Conservation (phyloP, 73 alveolate genomes). For the Paramecium biaurelia region DNA sequence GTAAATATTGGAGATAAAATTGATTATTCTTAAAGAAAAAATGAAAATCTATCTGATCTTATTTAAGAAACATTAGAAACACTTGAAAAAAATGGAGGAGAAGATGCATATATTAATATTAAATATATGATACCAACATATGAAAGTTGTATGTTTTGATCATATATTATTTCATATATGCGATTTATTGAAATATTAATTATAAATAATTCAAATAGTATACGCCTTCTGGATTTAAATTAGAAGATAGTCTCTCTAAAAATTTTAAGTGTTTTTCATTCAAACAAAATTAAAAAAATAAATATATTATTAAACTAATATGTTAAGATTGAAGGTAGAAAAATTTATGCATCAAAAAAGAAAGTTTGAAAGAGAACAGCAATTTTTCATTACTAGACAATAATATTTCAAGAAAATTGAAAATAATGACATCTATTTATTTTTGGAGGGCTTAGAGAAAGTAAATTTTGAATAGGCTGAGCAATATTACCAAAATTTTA, state of each 20-base stretch:
- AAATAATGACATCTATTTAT: not conserved
- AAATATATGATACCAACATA: conserved; percentile 99
- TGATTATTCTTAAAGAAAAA: conserved; percentile 94
- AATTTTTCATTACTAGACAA: not conserved
- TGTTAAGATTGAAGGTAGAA: not conserved
- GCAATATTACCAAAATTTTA: not conserved
- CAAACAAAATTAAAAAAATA: not conserved
- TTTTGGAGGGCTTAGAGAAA: not conserved
- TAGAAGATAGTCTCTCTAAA: not conserved
- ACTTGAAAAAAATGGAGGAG: conserved; percentile 99
- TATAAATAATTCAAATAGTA: not conserved
- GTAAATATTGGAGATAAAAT: conserved; percentile 92
- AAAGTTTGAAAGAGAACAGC: not conserved
- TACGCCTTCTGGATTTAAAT: no score
- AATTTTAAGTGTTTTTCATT: no score
- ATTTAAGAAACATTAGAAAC: conserved; percentile 97
- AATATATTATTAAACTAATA: not conserved
- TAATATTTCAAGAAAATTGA: not conserved
- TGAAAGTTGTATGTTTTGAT: conserved; percentile 91
- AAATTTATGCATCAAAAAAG: not conserved
- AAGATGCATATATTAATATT: conserved; percentile 99
- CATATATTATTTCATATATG: not conserved
- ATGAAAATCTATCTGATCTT: conserved; percentile 92
- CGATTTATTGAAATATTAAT: not conserved
- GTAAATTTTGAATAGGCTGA: not conserved